Evolutionary conservation across 2,329 filamentous ascomycete species (phyloP).

Genomic region (Trichoderma arundinaceum): DNA sequence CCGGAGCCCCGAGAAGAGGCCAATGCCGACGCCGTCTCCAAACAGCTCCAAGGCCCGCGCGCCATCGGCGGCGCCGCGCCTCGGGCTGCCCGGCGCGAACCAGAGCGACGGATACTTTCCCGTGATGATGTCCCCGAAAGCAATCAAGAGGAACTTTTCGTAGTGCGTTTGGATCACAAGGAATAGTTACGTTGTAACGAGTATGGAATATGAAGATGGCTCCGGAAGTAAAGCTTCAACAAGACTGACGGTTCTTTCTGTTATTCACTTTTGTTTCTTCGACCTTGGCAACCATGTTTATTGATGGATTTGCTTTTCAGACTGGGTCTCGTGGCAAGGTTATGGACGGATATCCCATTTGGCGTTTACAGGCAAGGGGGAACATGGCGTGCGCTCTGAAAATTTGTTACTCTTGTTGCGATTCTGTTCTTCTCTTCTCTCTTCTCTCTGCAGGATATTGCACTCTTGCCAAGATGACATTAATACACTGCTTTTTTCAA

Average conservation of each 20-base stretch:
- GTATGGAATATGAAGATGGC: neutral
- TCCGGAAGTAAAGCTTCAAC: neutral
- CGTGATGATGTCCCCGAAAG: conserved; percentile 42
- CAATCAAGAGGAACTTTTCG: conserved; percentile 39
- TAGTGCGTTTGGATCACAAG: neutral
- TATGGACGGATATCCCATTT: conserved; percentile 13
- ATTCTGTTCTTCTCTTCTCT: neutral
- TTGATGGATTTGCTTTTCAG: neutral
- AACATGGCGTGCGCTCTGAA: conserved; percentile 5
- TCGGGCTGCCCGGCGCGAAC: conserved; percentile 40
- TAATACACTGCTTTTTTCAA: neutral
- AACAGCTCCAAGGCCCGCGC: conserved; percentile 58
- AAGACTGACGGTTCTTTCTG: neutral
- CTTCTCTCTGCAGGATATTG: neutral
- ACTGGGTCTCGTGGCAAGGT: neutral
- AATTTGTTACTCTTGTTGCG: neutral
- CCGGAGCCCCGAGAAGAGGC: conserved; percentile 43
- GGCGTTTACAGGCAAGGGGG: conserved; percentile 12
- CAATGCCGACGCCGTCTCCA: conserved; percentile 42
- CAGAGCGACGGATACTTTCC: conserved; percentile 53
- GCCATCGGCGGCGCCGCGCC: conserved; percentile 49
- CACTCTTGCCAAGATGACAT: neutral
- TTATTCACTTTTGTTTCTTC: neutral
- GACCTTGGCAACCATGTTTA: neutral
- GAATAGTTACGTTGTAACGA: neutral